phyloP scores from a whole-genome alignment of 2,329 filamentous ascomycete species.

The Botryosphaeria agaves region DNA sequence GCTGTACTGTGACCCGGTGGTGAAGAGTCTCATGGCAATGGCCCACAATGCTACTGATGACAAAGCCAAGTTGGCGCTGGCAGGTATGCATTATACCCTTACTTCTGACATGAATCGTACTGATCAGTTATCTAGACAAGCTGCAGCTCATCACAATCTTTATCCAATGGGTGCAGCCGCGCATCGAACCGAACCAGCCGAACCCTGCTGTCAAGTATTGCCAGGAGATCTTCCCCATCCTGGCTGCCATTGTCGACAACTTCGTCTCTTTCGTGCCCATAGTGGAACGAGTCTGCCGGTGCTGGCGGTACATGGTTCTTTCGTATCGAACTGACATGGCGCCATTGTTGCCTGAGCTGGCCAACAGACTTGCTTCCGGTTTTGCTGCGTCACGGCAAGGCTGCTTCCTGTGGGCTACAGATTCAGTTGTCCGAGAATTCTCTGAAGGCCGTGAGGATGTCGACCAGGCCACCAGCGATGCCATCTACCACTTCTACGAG shows the following conservation, averaged over 20 bases:
- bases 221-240: conserved; percentile 77
- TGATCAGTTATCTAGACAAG: conserved; percentile 65
- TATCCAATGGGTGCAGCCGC: conserved; percentile 60
- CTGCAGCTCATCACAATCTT: conserved; percentile 86
- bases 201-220: conserved; percentile 95
- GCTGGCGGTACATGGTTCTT: conserved; percentile 93
- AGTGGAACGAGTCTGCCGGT: conserved; percentile 82
- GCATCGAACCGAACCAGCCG: conserved; percentile 51
- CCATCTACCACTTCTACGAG: conserved; percentile 90
- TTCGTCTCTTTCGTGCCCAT: conserved; percentile 79
- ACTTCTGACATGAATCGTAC: conserved; percentile 4
- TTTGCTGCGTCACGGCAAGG: conserved; percentile 80
- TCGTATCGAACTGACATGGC: conserved; percentile 84
- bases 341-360: conserved; percentile 68
- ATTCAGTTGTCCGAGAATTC: conserved; percentile 88
- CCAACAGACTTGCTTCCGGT: conserved; percentile 71
- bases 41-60: conserved; percentile 75
- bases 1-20: conserved; percentile 80
- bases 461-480: conserved; percentile 61
- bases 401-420: conserved; percentile 97
- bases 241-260: conserved; percentile 72
- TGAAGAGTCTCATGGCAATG: conserved; percentile 69
- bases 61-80: conserved; percentile 67
- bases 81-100: conserved; percentile 40
- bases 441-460: conserved; percentile 79